Evolutionary conservation across 192 early-diverging fungal species (phyloP), one percentile per base, ranked within the genome.

Genomic region (Rhizophagus sp.): DNA sequence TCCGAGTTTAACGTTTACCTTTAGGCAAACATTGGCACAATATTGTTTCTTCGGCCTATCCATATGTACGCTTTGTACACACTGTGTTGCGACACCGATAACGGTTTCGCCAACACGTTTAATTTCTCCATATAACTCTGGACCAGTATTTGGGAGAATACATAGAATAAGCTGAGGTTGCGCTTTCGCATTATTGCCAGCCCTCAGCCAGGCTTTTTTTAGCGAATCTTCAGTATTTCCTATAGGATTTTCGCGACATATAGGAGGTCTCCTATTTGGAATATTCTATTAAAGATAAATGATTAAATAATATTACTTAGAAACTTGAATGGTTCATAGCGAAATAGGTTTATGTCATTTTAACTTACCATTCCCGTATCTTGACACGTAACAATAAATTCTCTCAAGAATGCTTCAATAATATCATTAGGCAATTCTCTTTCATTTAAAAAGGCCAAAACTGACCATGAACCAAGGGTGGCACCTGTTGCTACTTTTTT

Each of bases 21-120:
- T 98, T 44, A 98, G 84, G 64, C 91, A 95, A 27, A 98, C 93
- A 73, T 97, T 98, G 10, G 96, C 96, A 75, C 93, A 95, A 85
- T 97, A 98, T 84, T 96, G 95, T 50, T 90, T 80, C 83, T 93
- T 96, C 12, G 93, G 87, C 17, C 89, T 81, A 79, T 87, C 87
- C 80, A 94, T 87, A 78, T 96, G 91, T 82, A 90, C 94, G 13
- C 89, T 82, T 78, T 94, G 95, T 76, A 98, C 88, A 82, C 97
- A 98, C 85, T 98, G 97, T 25, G 96, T 95, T 0, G 93, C 90
- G 33, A 97, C 84, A 27, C 96, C 96, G 76, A 97, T 89, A 25
- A 95, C 92, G 0, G 95, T 96, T 79, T 98, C 95, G 33, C 90
- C 89, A 25, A 95, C 88, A 36, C 95, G 89, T 88, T 98, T 98